These are phyloP conservation scores for Suhomyces anneliseae DNA, from an alignment of 1,139 yeast genomes.

Conservation along the genomic window DNA sequence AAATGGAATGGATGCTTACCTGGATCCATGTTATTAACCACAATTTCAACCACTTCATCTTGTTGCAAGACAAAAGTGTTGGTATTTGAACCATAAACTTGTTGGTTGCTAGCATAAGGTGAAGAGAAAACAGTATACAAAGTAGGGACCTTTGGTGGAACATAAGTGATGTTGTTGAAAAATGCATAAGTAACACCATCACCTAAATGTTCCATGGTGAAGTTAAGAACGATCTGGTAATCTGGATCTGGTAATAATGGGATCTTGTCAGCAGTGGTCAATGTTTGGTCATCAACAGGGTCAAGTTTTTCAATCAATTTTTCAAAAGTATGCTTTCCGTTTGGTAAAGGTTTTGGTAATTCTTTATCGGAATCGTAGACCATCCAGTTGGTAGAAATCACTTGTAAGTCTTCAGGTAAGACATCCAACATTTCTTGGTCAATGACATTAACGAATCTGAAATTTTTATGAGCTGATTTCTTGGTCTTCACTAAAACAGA, in stretches of 20 bases:
- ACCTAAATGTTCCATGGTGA: constrained; percentile 66
- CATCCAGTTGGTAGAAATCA: constrained; percentile 56
- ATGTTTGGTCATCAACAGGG: constrained; percentile 55
- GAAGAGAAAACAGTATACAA: constrained; percentile 56
- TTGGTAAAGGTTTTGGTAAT: constrained; percentile 19
- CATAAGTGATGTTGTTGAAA: constrained; percentile 66
- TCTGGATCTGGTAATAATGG: constrained; percentile 57
- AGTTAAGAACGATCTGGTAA: constrained; percentile 55
- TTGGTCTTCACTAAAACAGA: constrained; percentile 62
- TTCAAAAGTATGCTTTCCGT: constrained; percentile 18
- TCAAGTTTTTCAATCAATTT: constrained; percentile 21
- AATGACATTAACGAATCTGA: constrained; percentile 60
- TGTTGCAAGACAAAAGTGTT: constrained; percentile 60
- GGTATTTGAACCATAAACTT: constrained; percentile 68
- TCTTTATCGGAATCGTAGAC: constrained; percentile 41
- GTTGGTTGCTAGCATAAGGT: constrained; percentile 43
- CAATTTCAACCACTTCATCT: constrained; percentile 67
- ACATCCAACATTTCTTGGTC: constrained; percentile 70
- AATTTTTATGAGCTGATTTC: constrained; percentile 42
- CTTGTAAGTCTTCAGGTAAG: constrained; percentile 52
- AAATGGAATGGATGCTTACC: constrained; percentile 93
- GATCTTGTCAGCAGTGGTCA: constrained; percentile 47
- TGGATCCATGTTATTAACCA: constrained; percentile 73
- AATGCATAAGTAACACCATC: constrained; percentile 77
- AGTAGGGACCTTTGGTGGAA: constrained; percentile 66